These are phyloP conservation scores for Hagleromyces aurorensis DNA, from an alignment of 805 yeast genomes.

Conservation along the genomic window DNA sequence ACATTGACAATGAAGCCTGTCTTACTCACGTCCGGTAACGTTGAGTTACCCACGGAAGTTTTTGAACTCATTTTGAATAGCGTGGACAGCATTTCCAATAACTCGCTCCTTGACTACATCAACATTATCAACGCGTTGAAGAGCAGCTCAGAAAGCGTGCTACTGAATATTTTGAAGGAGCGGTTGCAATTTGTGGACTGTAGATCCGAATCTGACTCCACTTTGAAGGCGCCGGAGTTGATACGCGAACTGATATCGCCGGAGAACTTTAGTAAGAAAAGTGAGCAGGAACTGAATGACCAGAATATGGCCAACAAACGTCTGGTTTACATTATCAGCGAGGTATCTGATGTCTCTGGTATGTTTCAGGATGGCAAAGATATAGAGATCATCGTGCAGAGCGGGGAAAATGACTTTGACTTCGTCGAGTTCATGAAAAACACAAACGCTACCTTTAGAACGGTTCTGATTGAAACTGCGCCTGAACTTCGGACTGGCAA, in stretches of 20 bases:
- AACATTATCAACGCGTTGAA: conserved; percentile 7
- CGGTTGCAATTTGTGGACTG: conserved; percentile 3
- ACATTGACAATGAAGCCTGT: no score
- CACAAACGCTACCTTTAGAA: no score
- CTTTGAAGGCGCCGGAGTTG: no score
- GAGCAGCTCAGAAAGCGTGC: conserved; percentile 1
- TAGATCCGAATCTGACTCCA: no score
- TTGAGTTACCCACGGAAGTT: conserved; percentile 7
- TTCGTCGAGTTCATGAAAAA: conserved; percentile 5
- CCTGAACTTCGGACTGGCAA: conserved; percentile 4
- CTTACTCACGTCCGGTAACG: no score
- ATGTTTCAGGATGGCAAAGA: not conserved
- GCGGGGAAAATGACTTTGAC: not conserved
- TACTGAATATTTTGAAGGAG: conserved; percentile 2
- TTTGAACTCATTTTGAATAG: conserved; percentile 8
- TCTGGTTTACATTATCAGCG: conserved; percentile 25
- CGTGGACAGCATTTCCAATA: conserved; percentile 4
- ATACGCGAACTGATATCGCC: no score
- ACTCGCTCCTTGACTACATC: conserved; percentile 9
- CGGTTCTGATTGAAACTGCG: conserved; percentile 1
- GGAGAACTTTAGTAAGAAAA: no score
- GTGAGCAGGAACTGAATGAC: no score
- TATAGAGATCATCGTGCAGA: not conserved
- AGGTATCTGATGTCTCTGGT: not conserved
- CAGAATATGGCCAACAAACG: no score